A percentile compares a stretch with the other conserved stretches of the same genome.
Evolutionary conservation across 202 grass and related monocot genomes (phyloP).

Genomic region (Brachypodium distachyon): DNA sequence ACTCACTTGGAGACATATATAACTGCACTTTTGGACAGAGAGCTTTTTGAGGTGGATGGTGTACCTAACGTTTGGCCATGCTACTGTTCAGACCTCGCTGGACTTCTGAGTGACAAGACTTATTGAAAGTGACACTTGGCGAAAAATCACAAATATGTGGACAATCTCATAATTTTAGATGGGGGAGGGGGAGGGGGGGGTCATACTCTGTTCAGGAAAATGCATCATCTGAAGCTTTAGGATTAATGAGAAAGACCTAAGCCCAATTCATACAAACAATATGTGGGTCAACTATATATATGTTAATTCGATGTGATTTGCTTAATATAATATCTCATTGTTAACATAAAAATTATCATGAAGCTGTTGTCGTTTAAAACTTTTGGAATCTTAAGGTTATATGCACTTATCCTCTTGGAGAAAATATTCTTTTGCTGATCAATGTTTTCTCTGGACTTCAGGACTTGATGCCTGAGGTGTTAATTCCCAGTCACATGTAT

Average conservation of each 20-base stretch:
- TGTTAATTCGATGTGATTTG: neutral
- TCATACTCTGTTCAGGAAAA: neutral
- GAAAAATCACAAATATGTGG: neutral
- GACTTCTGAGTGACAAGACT: neutral
- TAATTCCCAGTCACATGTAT: too few relatives aligned
- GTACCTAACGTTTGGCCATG: neutral
- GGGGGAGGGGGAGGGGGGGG: too few relatives aligned
- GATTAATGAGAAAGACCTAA: neutral
- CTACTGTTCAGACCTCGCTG: neutral
- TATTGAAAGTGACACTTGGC: neutral
- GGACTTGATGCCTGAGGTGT: conserved; percentile 33
- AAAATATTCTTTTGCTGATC: neutral
- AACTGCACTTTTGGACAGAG: neutral
- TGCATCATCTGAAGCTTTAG: neutral
- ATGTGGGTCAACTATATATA: neutral
- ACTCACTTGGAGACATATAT: neutral
- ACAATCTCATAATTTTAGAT: neutral
- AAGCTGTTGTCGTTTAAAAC: neutral
- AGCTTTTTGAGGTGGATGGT: neutral
- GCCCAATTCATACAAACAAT: neutral
- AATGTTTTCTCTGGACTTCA: neutral
- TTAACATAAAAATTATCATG: neutral
- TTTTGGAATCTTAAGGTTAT: too few relatives aligned
- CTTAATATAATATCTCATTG: neutral
- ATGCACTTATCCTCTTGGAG: neutral